Evolutionary conservation across 495 filamentous ascomycete genomes (phyloP).

Genomic region (Aspergillus sclerotioniger): DNA sequence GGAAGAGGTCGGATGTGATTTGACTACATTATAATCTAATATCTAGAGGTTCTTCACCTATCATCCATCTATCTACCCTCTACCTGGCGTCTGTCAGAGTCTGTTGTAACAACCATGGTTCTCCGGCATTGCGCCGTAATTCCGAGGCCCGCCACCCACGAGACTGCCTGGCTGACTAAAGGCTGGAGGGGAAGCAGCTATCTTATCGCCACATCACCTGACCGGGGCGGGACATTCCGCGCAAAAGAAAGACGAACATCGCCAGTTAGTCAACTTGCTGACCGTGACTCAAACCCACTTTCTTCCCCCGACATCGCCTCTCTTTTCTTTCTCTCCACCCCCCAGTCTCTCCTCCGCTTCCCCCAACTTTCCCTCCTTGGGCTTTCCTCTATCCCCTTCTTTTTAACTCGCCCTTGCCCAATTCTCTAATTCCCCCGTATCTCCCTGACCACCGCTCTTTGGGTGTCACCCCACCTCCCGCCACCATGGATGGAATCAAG

Average conservation of each 20-base stretch:
- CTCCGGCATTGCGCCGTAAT: too few species aligned
- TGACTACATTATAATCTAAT: not conserved
- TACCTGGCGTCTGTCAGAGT: not conserved
- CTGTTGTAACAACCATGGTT: not conserved
- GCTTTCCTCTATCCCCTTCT: slow-evolving; percentile 4
- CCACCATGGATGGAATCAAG: slow-evolving; percentile 74
- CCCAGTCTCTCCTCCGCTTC: not conserved
- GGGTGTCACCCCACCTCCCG: slow-evolving; percentile 15
- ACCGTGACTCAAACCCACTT: slow-evolving; percentile 16
- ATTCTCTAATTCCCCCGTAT: not conserved
- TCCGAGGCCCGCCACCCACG: too few species aligned
- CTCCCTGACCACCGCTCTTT: slow-evolving; percentile 15
- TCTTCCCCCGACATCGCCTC: not conserved
- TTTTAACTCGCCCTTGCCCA: not conserved
- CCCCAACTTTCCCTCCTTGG: slow-evolving; percentile 1
- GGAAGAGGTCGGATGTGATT: not conserved
- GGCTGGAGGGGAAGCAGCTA: slow-evolving; percentile 6
- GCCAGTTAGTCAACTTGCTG: slow-evolving; percentile 1
- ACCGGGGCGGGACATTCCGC: not conserved
- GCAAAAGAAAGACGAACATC: not conserved
- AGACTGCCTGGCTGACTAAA: too few species aligned
- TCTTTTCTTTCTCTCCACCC: not conserved
- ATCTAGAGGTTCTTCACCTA: slow-evolving; percentile 2
- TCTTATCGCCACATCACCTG: slow-evolving; percentile 31
- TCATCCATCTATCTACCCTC: not conserved